Percentiles rank a stretch among this genome's conserved stretches.
These are phyloP conservation scores for Abortiporus biennis DNA, from an alignment of 1,284 basidiomycete genomes.

Conservation along the genomic window DNA sequence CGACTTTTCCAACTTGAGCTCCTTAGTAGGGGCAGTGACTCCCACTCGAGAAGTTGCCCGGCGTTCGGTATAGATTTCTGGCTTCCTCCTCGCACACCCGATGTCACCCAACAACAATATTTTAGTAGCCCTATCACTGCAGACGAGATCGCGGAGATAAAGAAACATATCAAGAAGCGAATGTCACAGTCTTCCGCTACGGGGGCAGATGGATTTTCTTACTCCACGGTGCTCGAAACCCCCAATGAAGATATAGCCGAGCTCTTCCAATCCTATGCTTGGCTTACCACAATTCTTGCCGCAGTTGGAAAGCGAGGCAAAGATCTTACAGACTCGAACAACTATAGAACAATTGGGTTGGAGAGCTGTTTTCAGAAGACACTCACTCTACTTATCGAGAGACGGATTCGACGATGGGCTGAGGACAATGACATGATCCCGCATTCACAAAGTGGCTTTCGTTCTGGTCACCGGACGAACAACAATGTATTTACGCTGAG, in stretches of 20 bases:
- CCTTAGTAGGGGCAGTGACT: too few relatives aligned
- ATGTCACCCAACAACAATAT: neutral
- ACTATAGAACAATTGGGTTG: slow-evolving; percentile 25
- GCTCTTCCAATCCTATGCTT: slow-evolving; percentile 17
- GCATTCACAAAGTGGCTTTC: slow-evolving; percentile 20
- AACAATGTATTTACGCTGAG: slow-evolving; percentile 23
- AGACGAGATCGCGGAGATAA: slow-evolving; percentile 14
- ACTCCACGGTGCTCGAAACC: slow-evolving; percentile 11
- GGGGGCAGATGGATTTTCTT: slow-evolving; percentile 14
- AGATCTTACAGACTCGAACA: slow-evolving; percentile 4
- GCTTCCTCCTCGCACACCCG: neutral
- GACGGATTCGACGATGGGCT: slow-evolving; percentile 13
- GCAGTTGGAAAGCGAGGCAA: neutral
- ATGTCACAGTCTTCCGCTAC: slow-evolving; percentile 3
- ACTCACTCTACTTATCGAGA: slow-evolving; percentile 21
- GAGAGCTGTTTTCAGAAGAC: slow-evolving; percentile 27
- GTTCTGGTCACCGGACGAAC: slow-evolving; percentile 14
- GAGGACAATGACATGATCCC: slow-evolving; percentile 14
- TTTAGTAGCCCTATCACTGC: slow-evolving; percentile 14
- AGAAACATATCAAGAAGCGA: slow-evolving; percentile 9
- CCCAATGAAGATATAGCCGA: slow-evolving; percentile 12
- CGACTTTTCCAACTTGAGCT: too few relatives aligned
- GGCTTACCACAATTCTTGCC: neutral
- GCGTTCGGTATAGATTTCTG: too few relatives aligned
- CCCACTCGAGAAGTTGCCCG: too few relatives aligned